Evolutionary conservation across 2,329 filamentous ascomycete genomes (phyloP), one percentile per base, ranked within the genome.

Genomic region (Aspergillus awamori): DNA sequence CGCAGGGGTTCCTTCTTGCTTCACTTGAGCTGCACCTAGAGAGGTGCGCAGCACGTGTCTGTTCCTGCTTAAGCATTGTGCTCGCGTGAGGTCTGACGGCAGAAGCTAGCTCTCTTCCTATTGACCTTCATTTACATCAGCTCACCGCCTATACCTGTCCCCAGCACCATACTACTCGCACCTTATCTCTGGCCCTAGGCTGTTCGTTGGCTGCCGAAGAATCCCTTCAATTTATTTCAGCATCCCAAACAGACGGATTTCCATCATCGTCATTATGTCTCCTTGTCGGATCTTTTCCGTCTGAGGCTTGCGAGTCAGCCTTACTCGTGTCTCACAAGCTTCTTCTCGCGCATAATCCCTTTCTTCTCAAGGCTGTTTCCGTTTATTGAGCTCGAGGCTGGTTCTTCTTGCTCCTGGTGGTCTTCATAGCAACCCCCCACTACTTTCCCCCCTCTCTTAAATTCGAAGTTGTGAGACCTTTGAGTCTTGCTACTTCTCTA

Each of bases 61-160:
- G 41, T 43, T 26, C 53, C 39, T 47, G 26, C 17, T 47, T 15
- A 26, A 43, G 30, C 17, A 45, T 22, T 45, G 53, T 26, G 43
- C 22, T 62, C 36, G 52, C 38, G 48, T 45, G 30, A 26, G 33
- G 24, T 57, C 39, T 43, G 36, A 54, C 52, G 58, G 53, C n/a
- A 39, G 41, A 43, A 41, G 53, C 36, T 41, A 33, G 47, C 30
- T 30, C 47, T 24, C 20, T 11, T 17, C 24, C 53, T 47, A n/a
- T 45, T 36, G 53, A 36, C 20, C 52, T 55, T 58, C 51, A 24
- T 55, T 59, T 58, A 20, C 39, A 52, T 33, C 57, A 61, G 56
- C 62, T 63, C 62, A 63, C 62, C 62, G 62, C 59, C 61, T 55
- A 52, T 59, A 61, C 47, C 39, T 65, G 48, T 43, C 57, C 57